Conservation (phyloP, 768 basidiomycete genomes). For the Mrakia gelida region DNA sequence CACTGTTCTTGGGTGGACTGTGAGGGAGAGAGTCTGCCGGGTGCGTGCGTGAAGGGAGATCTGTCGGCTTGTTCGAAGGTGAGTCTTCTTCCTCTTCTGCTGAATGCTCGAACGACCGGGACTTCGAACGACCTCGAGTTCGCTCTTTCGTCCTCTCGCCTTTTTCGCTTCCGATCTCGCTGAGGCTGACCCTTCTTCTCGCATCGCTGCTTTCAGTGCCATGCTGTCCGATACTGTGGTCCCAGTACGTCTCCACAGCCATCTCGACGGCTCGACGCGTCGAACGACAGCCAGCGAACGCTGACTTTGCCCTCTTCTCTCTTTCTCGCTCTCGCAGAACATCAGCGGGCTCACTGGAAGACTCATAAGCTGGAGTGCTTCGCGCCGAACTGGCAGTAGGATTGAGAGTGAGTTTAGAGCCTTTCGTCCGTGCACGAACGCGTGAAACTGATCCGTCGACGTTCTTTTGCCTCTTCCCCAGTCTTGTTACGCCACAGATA, state of each 20-base stretch:
- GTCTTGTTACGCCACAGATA: too few species aligned
- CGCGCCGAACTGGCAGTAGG: not conserved
- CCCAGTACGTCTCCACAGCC: not conserved
- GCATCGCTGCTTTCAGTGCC: not conserved
- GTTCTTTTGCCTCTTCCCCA: too few species aligned
- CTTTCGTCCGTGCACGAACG: too few species aligned
- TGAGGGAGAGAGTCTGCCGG: not conserved
- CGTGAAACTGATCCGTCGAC: too few species aligned
- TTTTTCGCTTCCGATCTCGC: not conserved
- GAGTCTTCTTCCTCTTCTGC: not conserved
- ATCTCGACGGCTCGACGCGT: not conserved
- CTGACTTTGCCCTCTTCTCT: not conserved
- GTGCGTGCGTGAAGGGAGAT: not conserved
- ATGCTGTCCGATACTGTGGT: conserved; percentile 1
- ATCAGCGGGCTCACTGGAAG: conserved; percentile 9
- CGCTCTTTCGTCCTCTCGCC: not conserved
- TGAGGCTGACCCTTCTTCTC: not conserved
- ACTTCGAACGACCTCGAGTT: not conserved
- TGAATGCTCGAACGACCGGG: not conserved
- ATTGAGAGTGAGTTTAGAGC: too few species aligned
- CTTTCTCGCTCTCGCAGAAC: not conserved
- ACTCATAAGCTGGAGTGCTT: not conserved
- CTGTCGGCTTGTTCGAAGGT: not conserved
- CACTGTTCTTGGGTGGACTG: not conserved
- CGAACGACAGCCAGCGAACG: too few species aligned